phyloP scores from a whole-genome alignment of 2,329 filamentous ascomycete genomes.

The Alternaria novae-zelandiae region DNA sequence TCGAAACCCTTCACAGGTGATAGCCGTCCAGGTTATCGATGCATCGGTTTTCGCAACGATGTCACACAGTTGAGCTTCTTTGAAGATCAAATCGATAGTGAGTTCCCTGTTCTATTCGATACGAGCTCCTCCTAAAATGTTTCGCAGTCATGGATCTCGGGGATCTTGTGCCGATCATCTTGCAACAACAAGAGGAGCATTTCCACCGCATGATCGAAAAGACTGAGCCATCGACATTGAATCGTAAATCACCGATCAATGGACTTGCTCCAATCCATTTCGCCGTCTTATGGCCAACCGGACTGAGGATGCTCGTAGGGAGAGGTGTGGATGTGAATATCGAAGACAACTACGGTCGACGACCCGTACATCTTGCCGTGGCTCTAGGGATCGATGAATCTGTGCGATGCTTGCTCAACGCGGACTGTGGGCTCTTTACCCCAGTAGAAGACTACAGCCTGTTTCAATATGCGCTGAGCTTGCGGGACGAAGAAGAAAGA shows the following conservation, averaged over 20 bases:
- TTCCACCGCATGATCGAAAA: background rate
- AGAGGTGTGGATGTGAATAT: background rate
- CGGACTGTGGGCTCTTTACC: background rate
- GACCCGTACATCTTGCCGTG: background rate
- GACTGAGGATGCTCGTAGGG: background rate
- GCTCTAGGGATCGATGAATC: background rate
- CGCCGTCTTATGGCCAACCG: background rate
- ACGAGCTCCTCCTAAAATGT: too few relatives aligned
- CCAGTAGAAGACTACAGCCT: background rate
- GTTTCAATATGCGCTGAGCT: background rate
- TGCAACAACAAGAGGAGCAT: background rate
- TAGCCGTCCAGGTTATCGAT: accelerated
- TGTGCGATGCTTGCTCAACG: background rate
- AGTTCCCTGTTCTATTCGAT: accelerated
- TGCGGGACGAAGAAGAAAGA: accelerated
- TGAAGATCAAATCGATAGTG: background rate
- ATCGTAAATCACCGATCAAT: background rate
- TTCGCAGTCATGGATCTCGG: background rate
- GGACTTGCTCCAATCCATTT: background rate
- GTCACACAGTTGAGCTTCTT: accelerated
- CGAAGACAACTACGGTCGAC: background rate
- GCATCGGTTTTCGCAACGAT: accelerated
- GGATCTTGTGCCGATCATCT: background rate
- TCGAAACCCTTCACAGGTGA: background rate
- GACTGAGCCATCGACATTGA: background rate